Evolutionary conservation across 2,329 filamentous ascomycete species (phyloP), one percentile per base, ranked within the genome.

Genomic region (Dactylellina haptotyla): DNA sequence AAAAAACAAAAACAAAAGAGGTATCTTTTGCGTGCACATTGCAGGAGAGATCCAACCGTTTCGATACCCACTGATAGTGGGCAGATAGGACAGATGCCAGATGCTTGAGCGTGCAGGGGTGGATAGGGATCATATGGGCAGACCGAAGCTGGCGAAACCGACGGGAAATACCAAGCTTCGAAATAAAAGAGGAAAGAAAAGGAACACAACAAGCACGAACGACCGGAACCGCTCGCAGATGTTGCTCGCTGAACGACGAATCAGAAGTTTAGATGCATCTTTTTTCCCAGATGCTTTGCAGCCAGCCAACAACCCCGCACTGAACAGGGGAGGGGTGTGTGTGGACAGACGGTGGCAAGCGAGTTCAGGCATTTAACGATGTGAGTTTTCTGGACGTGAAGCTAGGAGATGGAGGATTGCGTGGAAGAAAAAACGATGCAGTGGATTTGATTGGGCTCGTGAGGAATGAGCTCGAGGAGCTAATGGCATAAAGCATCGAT

Each of bases 211-310:
- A 45, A 45, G 41, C 34, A 39, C n/a, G n/a, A n/a, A n/a, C n/a
- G n/a, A 45, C 10, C 48, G 37, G 48, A 62, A 69, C 64, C 56
- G 34, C 48, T 57, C 58, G 59, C 43, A 59, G n/a, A 45, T 37
- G 34, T 30, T 26, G 51, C 23, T 37, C 37, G 57, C 37, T 9
- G 32, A 34, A 39, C 16, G 46, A 18, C 67, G 59, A 72, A 72
- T 72, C 67, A 72, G 28, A 72, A 65, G 45, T 65, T 72, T 34
- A 72, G 67, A 72, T 43, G 67, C 67, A 72, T 43, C 41, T 64
- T n/a, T n/a, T n/a, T n/a, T 34, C 45, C 43, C 43, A 59, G 46
- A 69, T 69, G 56, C 64, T 69, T 56, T 69, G 64, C 64, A 69
- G 54, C 64, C 63, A n/a, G n/a, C n/a, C 48, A 62, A 30, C 34